Base-by-base conservation (phyloP, 768 basidiomycete species). In the Pleurotus cornucopiae region DNA sequence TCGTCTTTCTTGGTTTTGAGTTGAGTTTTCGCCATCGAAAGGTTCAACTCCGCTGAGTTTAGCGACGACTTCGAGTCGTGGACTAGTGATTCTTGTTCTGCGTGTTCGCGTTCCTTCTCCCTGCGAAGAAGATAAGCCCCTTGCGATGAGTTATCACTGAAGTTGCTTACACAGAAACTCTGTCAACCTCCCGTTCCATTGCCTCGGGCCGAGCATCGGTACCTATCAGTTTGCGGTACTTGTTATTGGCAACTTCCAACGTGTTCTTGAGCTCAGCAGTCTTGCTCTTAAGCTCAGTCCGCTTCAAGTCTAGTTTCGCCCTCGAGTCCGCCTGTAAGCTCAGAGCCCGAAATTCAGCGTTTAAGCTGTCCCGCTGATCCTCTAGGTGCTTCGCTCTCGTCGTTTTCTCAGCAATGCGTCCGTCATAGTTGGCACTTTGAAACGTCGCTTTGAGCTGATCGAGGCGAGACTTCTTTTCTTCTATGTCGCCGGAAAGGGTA, bases 281-380 rank as follows among this genome's bases (percentile, higher is more conserved):
- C 71, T 89, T 91, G 55, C 71, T 77, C 66, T 77, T 82, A 44
- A 85, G 67, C 60, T 94, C 91, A 1, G 73, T 74, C 57, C 85
- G 76, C 64, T 91, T 89, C 59, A 96, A 64, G 40, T 88, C 83
- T 52, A 98, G 67, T 62, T 83, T 87, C 2, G 94, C 92, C 44
- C 96, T 76, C 1, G 83, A 75, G 54, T 94, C 89, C 0, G 91
- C 87, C 66, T 98, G 94, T 45, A 82, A 63, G 61, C 84, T 92
- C 62, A 97, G 70, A 1, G 76, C 71, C 30, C 82, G 77, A 41
- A 94, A 76, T 58, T 97, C 95, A 0, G 69, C 61, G 54, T 86
- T 90, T 58, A 96, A 71, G 16, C 68, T 66, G 14, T 95, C 92
- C 49, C 88, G 76, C 46, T 76, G 77, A 37, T 83, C 83, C 58